Evolutionary conservation across 306 rosid species (phyloP).

Genomic region (Quercus parvula): DNA sequence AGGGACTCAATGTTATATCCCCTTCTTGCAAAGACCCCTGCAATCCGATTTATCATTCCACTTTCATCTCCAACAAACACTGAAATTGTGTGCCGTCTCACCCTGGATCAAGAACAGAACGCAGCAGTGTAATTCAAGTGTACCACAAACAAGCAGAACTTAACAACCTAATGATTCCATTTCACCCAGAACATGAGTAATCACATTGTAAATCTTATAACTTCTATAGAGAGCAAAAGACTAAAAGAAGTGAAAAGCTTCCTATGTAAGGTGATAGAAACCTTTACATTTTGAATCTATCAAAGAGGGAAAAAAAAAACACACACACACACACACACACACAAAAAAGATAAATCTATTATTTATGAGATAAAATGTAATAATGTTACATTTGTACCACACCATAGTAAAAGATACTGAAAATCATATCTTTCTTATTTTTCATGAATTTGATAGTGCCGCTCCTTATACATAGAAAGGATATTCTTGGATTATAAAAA

Average conservation of each 20-base stretch:
- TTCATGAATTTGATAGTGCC: not conserved
- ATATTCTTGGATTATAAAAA: not conserved
- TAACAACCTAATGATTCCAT: not conserved
- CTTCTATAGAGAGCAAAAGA: not conserved
- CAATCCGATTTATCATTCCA: slow-evolving; percentile 81
- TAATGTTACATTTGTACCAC: not conserved
- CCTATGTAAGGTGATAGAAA: not conserved
- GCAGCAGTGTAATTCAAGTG: not conserved
- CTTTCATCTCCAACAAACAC: slow-evolving; percentile 88
- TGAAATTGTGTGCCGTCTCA: slow-evolving; percentile 68
- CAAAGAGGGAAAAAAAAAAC: not conserved
- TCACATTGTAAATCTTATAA: not conserved
- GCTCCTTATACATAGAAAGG: not conserved
- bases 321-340: not conserved
- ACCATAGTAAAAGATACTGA: not conserved
- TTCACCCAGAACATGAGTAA: not conserved
- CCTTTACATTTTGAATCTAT: not conserved
- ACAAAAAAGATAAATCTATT: not conserved
- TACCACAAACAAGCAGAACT: not conserved
- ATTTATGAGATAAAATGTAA: not conserved
- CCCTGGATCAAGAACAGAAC: slow-evolving; percentile 29
- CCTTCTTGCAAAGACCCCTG: slow-evolving; percentile 77
- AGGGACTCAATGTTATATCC: slow-evolving; percentile 82
- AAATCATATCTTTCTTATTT: not conserved
- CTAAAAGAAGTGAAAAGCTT: not conserved